Evolutionary conservation across 78 protist species (phyloP).

Genomic region (Planoprotostelium fungivorum): DNA sequence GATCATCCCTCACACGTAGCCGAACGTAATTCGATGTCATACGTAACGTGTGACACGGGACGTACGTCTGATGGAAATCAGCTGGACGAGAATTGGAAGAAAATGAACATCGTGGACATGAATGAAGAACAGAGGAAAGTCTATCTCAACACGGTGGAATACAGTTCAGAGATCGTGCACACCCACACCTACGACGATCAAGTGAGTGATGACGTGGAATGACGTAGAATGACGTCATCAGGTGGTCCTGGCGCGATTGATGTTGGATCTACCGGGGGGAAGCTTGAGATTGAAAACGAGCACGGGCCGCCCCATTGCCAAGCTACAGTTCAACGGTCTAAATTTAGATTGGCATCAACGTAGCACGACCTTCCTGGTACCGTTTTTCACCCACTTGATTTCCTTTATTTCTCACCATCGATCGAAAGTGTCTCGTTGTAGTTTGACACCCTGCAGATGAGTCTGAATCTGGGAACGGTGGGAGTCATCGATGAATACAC

Average conservation of each 20-base stretch:
- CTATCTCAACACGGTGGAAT: background rate
- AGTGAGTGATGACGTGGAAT: background rate
- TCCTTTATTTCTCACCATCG: too few relatives aligned
- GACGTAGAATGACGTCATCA: background rate
- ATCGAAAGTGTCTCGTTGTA: too few relatives aligned
- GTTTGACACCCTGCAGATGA: background rate
- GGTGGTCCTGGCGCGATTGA: background rate
- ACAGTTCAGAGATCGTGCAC: background rate
- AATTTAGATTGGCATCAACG: background rate
- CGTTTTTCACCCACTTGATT: too few relatives aligned
- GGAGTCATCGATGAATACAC: background rate
- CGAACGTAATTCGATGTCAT: too few relatives aligned
- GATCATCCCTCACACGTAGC: too few relatives aligned
- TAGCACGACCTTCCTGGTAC: background rate
- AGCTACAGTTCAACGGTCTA: background rate
- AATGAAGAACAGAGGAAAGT: background rate
- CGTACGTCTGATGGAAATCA: too few relatives aligned
- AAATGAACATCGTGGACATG: background rate
- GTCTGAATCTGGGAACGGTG: background rate
- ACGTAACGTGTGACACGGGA: too few relatives aligned
- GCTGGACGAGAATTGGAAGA: too few relatives aligned
- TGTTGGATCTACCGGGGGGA: background rate
- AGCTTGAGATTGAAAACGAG: background rate
- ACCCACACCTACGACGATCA: background rate
- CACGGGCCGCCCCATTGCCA: background rate